Evolutionary conservation across 805 yeast species (phyloP), one percentile per base, ranked within the genome.

Genomic region (Hanseniaspora mollemarum): DNA sequence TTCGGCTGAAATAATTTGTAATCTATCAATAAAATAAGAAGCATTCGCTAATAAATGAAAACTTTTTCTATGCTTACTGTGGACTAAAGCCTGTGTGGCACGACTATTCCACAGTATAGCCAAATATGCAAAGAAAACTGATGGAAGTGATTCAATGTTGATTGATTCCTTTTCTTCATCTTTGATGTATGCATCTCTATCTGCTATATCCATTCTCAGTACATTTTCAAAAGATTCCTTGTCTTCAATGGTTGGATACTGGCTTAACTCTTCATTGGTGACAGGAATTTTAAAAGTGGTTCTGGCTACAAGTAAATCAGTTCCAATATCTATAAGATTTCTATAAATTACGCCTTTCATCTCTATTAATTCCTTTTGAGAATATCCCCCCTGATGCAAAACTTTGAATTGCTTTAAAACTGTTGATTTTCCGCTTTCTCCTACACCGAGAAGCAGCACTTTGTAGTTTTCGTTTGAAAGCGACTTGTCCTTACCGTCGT

Each of bases 1-100:
- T 2, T 88, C 80, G 35, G 65, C 54, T 4, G 51, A 39, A 8
- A 45, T 45, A 54, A 90, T 69, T 26, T 72, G 73, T 41, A 86
- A 62, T 57, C 81, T 78, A 18, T 79, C 74, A 57, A 87, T 74
- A 63, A 87, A 87, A 62, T 84, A 84, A 54, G 71, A 71, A 1
- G 95, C 87, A 2, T 94, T 84, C 62, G 88, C 96, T 75, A 86
- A 77, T 40, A 88, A 68, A 62, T 87, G 86, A 59, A 87, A 87
- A 48, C 80, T 77, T 35, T 81, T 78, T 55, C 80, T 76, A 56
- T 80, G 77, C 46, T 71, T 55, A 13, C 64, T 57, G 12, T 74
- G 73, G 25, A 85, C 60, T 55, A 85, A 71, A 22, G 72, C 66
- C 41, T 70, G 70, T 10, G 87, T 84, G 12, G 74, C 73, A 0